A percentile compares a stretch with the other conserved stretches of the same genome.
Evolutionary conservation across 1,284 basidiomycete species (phyloP).

Genomic region (Pascua sp.): DNA sequence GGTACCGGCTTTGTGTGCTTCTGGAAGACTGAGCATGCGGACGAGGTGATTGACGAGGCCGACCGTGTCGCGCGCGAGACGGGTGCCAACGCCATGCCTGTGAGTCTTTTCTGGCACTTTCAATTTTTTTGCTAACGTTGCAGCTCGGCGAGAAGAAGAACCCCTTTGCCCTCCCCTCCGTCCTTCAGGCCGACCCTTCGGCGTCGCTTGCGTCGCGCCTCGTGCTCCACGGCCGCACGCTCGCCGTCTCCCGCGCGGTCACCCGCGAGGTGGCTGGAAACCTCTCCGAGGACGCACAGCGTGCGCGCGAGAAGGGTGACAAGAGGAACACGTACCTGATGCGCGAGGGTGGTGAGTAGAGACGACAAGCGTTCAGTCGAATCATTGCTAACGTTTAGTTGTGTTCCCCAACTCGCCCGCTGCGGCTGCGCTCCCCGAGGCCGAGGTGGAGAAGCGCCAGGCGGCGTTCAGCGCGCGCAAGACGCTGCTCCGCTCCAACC

Average conservation of each 20-base stretch:
- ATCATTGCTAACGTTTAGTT: slow-evolving; percentile 49
- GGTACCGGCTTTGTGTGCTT: slow-evolving; percentile 98
- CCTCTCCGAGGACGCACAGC: slow-evolving; percentile 81
- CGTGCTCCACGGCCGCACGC: slow-evolving; percentile 86
- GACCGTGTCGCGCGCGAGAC: slow-evolving; percentile 65
- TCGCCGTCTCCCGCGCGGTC: slow-evolving; percentile 87
- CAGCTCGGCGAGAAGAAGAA: slow-evolving; percentile 61
- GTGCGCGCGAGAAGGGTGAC: slow-evolving; percentile 81
- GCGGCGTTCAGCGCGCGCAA: slow-evolving; percentile 77
- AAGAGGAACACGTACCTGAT: slow-evolving; percentile 95
- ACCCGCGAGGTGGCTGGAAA: slow-evolving; percentile 81
- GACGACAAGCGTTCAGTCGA: too few species aligned
- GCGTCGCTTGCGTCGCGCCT: slow-evolving; percentile 76
- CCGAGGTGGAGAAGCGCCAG: slow-evolving; percentile 78
- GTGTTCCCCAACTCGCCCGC: slow-evolving; percentile 81
- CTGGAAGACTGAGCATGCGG: slow-evolving; percentile 89
- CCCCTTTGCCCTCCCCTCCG: slow-evolving; percentile 77
- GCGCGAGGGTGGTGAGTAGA: slow-evolving; percentile 65
- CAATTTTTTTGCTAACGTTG: slow-evolving; percentile 5
- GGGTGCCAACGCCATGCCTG: slow-evolving; percentile 45
- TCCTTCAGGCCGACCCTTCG: slow-evolving; percentile 93
- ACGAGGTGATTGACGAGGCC: slow-evolving; percentile 77
- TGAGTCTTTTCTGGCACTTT: too few species aligned
- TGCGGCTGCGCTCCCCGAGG: slow-evolving; percentile 62
- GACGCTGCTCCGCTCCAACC: slow-evolving; percentile 78